Evolutionary conservation across 352 stramenopile species (phyloP).

Genomic region (Globisporangium cederbergense): DNA sequence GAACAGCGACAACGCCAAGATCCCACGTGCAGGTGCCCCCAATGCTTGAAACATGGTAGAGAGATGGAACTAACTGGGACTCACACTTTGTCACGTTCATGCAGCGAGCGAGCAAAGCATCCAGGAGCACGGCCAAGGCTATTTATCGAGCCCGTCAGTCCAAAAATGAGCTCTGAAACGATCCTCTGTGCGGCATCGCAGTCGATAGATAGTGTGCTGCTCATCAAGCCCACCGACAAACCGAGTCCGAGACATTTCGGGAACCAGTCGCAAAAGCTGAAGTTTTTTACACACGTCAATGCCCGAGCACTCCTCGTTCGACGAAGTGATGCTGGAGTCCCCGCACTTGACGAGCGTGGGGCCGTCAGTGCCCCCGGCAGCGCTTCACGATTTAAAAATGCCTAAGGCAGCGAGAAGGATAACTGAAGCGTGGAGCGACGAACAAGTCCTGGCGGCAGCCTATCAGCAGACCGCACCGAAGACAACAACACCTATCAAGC

Average conservation of each 20-base stretch:
- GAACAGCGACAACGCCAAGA: conserved; percentile 11
- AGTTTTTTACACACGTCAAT: not conserved
- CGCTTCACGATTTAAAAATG: not conserved
- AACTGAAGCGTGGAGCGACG: conserved; percentile 19
- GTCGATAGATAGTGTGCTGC: too few relatives aligned
- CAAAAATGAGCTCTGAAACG: not conserved
- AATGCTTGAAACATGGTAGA: not conserved
- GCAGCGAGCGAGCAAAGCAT: too few relatives aligned
- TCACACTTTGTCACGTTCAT: not conserved
- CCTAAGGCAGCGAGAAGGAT: conserved; percentile 1
- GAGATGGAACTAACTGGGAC: not conserved
- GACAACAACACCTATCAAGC: not conserved
- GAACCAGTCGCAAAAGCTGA: not conserved
- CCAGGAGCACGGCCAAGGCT: not conserved
- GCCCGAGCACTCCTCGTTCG: conserved; percentile 11
- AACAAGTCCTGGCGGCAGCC: not conserved
- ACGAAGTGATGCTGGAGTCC: conserved; percentile 13
- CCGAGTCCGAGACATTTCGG: not conserved
- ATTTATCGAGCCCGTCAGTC: not conserved
- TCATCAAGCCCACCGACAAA: not conserved
- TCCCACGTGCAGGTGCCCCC: not conserved
- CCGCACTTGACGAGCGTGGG: conserved; percentile 11
- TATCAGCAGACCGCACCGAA: not conserved
- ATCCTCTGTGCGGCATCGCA: not conserved
- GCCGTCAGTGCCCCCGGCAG: conserved; percentile 2